phyloP scores from a whole-genome alignment of 768 basidiomycete species.

The Trametes cinnabarina region DNA sequence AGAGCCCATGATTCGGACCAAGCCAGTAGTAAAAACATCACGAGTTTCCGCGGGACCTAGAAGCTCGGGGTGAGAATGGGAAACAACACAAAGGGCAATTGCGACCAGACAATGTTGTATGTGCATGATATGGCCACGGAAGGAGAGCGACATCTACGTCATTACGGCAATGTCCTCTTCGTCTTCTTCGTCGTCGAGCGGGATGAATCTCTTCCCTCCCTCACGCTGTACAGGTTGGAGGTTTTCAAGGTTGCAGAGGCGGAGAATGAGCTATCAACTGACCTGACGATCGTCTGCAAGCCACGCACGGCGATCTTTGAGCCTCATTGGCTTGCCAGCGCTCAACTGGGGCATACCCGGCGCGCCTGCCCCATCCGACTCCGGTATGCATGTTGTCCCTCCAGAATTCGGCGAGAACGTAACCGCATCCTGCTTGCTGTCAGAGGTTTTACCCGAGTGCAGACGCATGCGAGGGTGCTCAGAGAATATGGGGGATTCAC shows the following conservation, averaged over 20 bases:
- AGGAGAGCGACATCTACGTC: neutral
- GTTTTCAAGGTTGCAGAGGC: neutral
- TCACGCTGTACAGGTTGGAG: conserved; percentile 6
- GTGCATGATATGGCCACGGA: no score
- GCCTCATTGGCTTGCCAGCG: conserved; percentile 24
- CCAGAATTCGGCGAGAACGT: no score
- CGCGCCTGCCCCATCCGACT: neutral
- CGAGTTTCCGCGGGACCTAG: no score
- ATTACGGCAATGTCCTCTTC: conserved; percentile 19
- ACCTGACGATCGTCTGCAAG: conserved; percentile 9
- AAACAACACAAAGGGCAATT: no score
- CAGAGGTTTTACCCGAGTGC: no score
- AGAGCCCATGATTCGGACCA: no score
- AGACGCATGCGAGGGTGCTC: no score
- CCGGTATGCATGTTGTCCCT: neutral
- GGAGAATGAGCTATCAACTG: neutral
- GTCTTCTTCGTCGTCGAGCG: conserved; percentile 31
- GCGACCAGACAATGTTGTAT: no score
- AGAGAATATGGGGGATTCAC: no score
- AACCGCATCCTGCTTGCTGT: no score
- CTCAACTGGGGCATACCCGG: neutral
- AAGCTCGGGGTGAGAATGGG: no score
- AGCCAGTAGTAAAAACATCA: no score
- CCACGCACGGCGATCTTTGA: conserved; percentile 23
- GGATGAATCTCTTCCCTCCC: conserved; percentile 30